Conservation (phyloP, 768 basidiomycete species). For the Mycena amicta region DNA sequence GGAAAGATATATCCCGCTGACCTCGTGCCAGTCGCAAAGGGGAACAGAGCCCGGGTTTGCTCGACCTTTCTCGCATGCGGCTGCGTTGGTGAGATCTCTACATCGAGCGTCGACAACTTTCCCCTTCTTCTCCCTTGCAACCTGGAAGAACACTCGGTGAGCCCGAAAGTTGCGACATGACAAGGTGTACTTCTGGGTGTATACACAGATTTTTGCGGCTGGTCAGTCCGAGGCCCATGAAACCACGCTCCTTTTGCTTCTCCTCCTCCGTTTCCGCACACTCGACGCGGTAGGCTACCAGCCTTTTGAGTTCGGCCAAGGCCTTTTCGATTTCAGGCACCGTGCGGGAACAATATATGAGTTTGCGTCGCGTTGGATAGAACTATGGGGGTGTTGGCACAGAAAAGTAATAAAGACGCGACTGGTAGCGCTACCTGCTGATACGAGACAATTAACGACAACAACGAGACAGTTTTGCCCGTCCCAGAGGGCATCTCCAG, state of each 20-base stretch:
- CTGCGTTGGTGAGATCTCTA: constrained; percentile 89
- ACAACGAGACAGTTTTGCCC: constrained; percentile 95
- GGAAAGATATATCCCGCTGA: constrained; percentile 42
- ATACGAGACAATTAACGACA: constrained; percentile 96
- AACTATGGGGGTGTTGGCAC: constrained; percentile 56
- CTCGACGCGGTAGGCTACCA: constrained; percentile 85
- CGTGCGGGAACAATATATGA: constrained; percentile 98
- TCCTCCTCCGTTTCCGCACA: constrained; percentile 75
- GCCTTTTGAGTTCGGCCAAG: constrained; percentile 87
- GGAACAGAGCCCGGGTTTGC: constrained; percentile 88
- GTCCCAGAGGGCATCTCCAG: constrained; percentile 99
- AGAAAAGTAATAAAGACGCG: constrained; percentile 5
- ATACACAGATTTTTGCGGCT: constrained; percentile 97
- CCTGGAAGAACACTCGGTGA: constrained; percentile 45
- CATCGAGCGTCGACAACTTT: constrained; percentile 96
- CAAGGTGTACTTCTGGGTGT: constrained; percentile 78
- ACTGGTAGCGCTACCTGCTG: constrained; percentile 69
- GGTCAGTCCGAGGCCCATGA: constrained; percentile 89
- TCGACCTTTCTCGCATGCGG: constrained; percentile 79
- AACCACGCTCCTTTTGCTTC: constrained; percentile 75
- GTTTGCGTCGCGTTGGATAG: constrained; percentile 88
- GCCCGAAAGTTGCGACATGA: background rate
- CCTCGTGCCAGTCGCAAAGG: constrained; percentile 95
- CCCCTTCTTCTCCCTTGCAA: constrained; percentile 97
- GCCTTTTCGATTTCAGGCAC: constrained; percentile 99